These are phyloP conservation scores for Aurantiochytrium sp. DNA, from an alignment of 108 stramenopile genomes.

Conservation along the genomic window DNA sequence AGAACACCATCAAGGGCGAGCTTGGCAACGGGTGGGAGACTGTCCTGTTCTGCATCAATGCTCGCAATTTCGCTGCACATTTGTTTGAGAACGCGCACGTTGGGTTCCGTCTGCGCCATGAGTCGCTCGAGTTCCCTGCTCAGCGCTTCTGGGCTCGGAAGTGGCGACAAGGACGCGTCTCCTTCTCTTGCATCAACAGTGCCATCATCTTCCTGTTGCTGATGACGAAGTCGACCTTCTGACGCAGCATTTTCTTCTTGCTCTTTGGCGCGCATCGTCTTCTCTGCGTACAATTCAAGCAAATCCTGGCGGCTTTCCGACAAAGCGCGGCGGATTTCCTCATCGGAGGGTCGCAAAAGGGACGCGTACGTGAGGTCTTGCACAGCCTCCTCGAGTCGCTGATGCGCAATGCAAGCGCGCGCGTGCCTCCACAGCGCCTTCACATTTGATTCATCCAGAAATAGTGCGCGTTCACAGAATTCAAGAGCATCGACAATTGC, in stretches of 20 bases:
- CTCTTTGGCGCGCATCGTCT: background rate
- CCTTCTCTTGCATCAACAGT: background rate
- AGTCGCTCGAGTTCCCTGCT: background rate
- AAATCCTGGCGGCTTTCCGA: background rate
- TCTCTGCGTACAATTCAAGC: background rate
- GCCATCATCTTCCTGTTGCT: too few species aligned
- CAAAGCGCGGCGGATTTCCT: background rate
- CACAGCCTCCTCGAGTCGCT: background rate
- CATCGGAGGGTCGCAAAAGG: background rate
- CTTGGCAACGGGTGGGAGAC: background rate
- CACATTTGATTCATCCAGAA: slow-evolving; percentile 13
- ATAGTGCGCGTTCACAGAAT: slow-evolving; percentile 19
- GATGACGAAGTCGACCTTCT: too few species aligned
- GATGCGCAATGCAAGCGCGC: background rate
- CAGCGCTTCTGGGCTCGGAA: background rate
- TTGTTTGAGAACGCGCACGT: background rate
- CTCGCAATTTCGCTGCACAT: background rate
- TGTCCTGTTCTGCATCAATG: background rate
- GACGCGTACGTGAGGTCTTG: background rate
- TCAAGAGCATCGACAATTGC: slow-evolving; percentile 18
- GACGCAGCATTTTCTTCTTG: too few species aligned
- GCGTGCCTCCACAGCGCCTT: slow-evolving; percentile 27
- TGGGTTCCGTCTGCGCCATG: background rate
- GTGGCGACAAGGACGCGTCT: background rate
- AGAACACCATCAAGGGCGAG: background rate